Percentiles rank a stretch among this genome's conserved stretches.
Evolutionary conservation across 805 yeast genomes (phyloP).

Genomic region (Saturnispora mendoncae): DNA sequence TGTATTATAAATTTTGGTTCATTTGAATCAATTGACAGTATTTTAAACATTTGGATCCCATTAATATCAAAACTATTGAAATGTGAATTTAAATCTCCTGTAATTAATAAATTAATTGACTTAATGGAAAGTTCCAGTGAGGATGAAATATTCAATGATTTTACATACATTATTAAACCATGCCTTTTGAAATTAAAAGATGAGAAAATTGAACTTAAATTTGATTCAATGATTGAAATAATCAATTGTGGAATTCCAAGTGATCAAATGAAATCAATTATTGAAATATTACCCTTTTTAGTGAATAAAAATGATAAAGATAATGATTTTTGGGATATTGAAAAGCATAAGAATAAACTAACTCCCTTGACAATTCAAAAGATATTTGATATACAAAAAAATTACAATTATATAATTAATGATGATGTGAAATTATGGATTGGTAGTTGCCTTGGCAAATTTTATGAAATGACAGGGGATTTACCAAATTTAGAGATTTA

Average conservation of each 20-base stretch:
- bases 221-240: neutral
- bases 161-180: slow-evolving; percentile 3
- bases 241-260: neutral
- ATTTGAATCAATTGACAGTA: slow-evolving; percentile 4
- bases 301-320: neutral
- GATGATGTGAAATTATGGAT: slow-evolving; percentile 25
- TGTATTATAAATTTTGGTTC: slow-evolving; percentile 13
- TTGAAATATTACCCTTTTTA: slow-evolving; percentile 2
- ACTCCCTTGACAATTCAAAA: slow-evolving; percentile 13
- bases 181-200: neutral
- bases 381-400: slow-evolving; percentile 16
- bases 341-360: neutral
- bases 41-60: slow-evolving; percentile 17
- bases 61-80: slow-evolving; percentile 8
- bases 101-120: neutral
- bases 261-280: neutral
- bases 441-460: slow-evolving; percentile 25
- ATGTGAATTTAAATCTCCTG: neutral
- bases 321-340: slow-evolving; percentile 2
- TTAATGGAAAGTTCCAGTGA: neutral
- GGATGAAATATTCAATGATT: neutral
- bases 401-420: slow-evolving; percentile 10
- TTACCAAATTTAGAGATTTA: slow-evolving; percentile 11
- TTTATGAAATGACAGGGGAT: slow-evolving; percentile 23
- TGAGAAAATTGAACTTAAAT: neutral